Percentiles rank a stretch among this genome's conserved stretches.
phyloP scores from a whole-genome alignment of 768 basidiomycete species.

The Panaeolus cyanescens region DNA sequence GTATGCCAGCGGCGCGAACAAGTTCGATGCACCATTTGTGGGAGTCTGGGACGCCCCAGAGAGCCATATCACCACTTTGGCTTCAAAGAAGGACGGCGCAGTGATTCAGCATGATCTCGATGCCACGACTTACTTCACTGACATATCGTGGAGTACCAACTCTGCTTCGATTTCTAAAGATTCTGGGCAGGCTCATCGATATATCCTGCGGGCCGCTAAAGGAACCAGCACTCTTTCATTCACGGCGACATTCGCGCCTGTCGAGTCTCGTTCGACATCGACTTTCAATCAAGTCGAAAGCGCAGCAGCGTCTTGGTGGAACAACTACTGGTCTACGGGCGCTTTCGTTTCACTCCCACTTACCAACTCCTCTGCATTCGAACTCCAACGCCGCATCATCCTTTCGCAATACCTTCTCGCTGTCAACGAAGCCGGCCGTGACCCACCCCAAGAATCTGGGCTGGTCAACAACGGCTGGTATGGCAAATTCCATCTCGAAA shows the following conservation, averaged over 20 bases:
- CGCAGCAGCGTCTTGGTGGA: slow-evolving; percentile 44
- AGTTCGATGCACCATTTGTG: slow-evolving; percentile 61
- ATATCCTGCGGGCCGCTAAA: slow-evolving; percentile 40
- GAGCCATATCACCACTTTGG: slow-evolving; percentile 48
- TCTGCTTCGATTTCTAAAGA: slow-evolving; percentile 43
- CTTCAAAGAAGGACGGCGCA: slow-evolving; percentile 25
- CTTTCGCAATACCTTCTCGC: slow-evolving; percentile 57
- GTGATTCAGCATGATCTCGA: slow-evolving; percentile 45
- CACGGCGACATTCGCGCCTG: slow-evolving; percentile 33
- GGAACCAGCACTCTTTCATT: slow-evolving; percentile 33
- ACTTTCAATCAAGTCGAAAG: slow-evolving; percentile 22
- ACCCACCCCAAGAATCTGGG: slow-evolving; percentile 51
- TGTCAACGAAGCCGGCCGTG: slow-evolving; percentile 59
- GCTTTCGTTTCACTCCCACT: slow-evolving; percentile 62
- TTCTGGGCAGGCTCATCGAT: slow-evolving; percentile 44
- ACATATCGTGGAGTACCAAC: slow-evolving; percentile 41
- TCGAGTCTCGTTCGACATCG: slow-evolving; percentile 16
- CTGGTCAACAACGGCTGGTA: slow-evolving; percentile 17
- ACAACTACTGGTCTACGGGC: slow-evolving; percentile 45
- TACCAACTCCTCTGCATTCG: slow-evolving; percentile 49
- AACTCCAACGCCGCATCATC: slow-evolving; percentile 58
- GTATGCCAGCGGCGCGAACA: slow-evolving; percentile 58
- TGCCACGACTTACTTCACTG: slow-evolving; percentile 41
- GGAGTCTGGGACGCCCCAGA: slow-evolving; percentile 48
- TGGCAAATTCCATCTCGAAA: slow-evolving; percentile 27